These are phyloP conservation scores for Colletotrichum destructivum DNA, from an alignment of 2,329 filamentous ascomycete genomes.

Conservation along the genomic window DNA sequence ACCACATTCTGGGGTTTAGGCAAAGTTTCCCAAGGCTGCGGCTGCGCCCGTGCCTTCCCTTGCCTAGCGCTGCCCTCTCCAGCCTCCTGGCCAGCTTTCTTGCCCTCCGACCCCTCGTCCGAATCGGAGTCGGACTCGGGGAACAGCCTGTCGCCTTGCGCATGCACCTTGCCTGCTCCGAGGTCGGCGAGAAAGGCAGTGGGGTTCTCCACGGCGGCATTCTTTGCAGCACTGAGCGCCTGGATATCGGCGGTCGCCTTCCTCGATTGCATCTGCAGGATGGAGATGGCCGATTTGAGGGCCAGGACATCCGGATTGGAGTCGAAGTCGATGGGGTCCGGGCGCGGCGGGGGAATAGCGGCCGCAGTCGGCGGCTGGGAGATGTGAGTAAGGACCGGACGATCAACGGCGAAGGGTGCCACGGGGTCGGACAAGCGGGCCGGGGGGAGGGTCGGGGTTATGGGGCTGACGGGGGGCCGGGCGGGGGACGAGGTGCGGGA, in stretches of 20 bases:
- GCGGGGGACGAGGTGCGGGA: conserved; percentile 60
- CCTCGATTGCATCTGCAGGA: conserved; percentile 88
- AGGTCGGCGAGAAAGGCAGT: conserved; percentile 80
- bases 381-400: conserved; percentile 61
- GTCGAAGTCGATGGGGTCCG: conserved; percentile 70
- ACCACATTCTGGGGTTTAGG: conserved; percentile 87
- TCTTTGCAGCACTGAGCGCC: conserved; percentile 77
- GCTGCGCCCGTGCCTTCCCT: conserved; percentile 23
- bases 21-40: conserved; percentile 71
- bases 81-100: conserved; percentile 49
- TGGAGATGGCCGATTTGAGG: conserved; percentile 85
- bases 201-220: conserved; percentile 79
- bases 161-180: conserved; percentile 70
- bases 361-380: conserved; percentile 56
- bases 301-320: conserved; percentile 90
- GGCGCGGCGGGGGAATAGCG: conserved; percentile 62
- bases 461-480: conserved; percentile 68
- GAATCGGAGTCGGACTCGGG: conserved; percentile 43
- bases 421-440: conserved; percentile 49
- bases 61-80: conserved; percentile 8
- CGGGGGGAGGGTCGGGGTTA: conserved; percentile 65
- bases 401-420: conserved; percentile 50
- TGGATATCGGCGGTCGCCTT: conserved; percentile 84
- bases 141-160: conserved; percentile 52
- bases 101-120: conserved; percentile 49